These are phyloP conservation scores for Collybia mongolica DNA, from an alignment of 768 basidiomycete species.

Conservation along the genomic window DNA sequence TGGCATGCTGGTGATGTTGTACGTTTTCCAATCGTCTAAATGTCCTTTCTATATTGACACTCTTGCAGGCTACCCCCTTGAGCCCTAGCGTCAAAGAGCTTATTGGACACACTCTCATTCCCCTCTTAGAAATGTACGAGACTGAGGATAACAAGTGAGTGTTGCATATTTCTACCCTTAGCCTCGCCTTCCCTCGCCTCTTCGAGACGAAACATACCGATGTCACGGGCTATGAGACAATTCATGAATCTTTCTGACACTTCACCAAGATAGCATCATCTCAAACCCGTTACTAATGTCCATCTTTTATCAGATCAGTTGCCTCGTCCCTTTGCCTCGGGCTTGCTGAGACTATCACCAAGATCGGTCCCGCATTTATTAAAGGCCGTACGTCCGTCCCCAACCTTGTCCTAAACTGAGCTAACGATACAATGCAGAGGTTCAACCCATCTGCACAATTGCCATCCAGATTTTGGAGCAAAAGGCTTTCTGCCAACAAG, in stretches of 20 bases:
- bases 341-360: slow-evolving; percentile 89
- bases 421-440: slow-evolving; percentile 40
- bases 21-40: slow-evolving; percentile 38
- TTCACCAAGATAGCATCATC: slow-evolving; percentile 6
- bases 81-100: slow-evolving; percentile 76
- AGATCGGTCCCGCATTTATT: slow-evolving; percentile 85
- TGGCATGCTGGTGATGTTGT: slow-evolving; percentile 76
- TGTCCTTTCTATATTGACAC: neutral
- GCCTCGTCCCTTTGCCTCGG: slow-evolving; percentile 85
- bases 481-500: slow-evolving; percentile 95
- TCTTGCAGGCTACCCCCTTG: slow-evolving; percentile 42
- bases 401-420: neutral
- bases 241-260: slow-evolving; percentile 33
- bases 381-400: slow-evolving; percentile 59
- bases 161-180: too few species aligned
- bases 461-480: slow-evolving; percentile 86
- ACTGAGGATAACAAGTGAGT: slow-evolving; percentile 97
- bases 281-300: slow-evolving; percentile 15
- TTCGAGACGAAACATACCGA: slow-evolving; percentile 60
- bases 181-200: slow-evolving; percentile 3
- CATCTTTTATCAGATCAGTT: slow-evolving; percentile 60
- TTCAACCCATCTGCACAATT: slow-evolving; percentile 77
- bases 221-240: slow-evolving; percentile 61
- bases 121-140: slow-evolving; percentile 86
- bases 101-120: slow-evolving; percentile 68